phyloP scores from a whole-genome alignment of 305 asterid species.

The Euphrasia arctica region DNA sequence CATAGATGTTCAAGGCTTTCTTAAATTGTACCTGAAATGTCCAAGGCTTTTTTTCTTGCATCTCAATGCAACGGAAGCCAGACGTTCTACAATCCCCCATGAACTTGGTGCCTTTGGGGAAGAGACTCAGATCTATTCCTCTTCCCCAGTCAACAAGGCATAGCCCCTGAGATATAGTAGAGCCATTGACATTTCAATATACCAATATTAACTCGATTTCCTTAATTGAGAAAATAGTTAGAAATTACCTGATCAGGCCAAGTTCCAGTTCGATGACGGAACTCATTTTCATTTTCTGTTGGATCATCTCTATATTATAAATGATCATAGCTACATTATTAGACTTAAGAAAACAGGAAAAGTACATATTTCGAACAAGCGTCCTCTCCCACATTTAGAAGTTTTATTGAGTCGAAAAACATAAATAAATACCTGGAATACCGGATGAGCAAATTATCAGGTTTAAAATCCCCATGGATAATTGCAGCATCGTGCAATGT shows the following conservation, averaged over 20 bases:
- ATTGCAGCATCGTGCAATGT: constrained; percentile 60
- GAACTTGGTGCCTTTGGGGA: constrained; percentile 61
- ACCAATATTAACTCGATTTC: constrained; percentile 4
- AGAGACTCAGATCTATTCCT: constrained; percentile 79
- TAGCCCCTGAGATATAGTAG: constrained; percentile 62
- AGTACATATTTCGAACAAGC: constrained; percentile 10
- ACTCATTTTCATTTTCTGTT: constrained; percentile 46
- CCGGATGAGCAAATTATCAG: constrained; percentile 89
- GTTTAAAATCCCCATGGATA: constrained; percentile 94
- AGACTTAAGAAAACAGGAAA: constrained; percentile 14
- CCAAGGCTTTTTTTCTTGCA: constrained; percentile 95
- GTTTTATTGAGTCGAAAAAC: not conserved
- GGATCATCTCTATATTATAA: constrained; percentile 56
- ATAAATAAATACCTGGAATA: constrained; percentile 68
- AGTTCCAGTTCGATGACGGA: constrained; percentile 52
- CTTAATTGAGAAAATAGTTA: constrained; percentile 9
- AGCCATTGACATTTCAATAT: constrained; percentile 22
- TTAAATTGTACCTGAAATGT: constrained; percentile 61
- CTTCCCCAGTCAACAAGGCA: constrained; percentile 98
- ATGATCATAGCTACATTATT: constrained; percentile 12
- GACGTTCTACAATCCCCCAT: constrained; percentile 86
- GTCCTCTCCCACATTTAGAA: constrained; percentile 14
- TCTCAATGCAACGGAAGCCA: constrained; percentile 90
- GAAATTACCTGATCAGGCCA: constrained; percentile 86
- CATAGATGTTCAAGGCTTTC: constrained; percentile 10